A percentile compares a stretch with the other conserved stretches of the same genome.
These are phyloP conservation scores for Colletotrichum brevisporum DNA, from an alignment of 2,329 filamentous ascomycete genomes.

Conservation along the genomic window DNA sequence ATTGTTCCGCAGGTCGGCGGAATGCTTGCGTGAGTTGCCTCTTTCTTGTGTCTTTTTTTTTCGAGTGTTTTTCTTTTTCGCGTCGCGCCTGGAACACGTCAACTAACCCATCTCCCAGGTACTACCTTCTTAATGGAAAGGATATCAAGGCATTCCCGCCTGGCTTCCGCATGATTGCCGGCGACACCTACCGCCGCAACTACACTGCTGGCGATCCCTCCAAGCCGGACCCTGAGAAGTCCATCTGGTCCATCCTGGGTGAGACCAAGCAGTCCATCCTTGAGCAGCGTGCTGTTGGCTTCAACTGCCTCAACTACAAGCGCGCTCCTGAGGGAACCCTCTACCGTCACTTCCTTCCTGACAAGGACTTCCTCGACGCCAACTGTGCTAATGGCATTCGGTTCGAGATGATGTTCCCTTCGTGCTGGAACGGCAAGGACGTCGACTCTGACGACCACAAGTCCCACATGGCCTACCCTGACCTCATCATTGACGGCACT, in stretches of 20 bases:
- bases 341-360: slow-evolving; percentile 85
- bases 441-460: slow-evolving; percentile 68
- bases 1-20: slow-evolving; percentile 83
- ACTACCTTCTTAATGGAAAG: slow-evolving; percentile 84
- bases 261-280: slow-evolving; percentile 78
- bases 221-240: slow-evolving; percentile 75
- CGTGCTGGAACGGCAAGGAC: slow-evolving; percentile 86
- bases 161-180: slow-evolving; percentile 87
- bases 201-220: slow-evolving; percentile 79
- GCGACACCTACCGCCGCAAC: slow-evolving; percentile 76
- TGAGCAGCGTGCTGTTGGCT: slow-evolving; percentile 86
- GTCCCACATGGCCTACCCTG: slow-evolving; percentile 83
- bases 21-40: slow-evolving; percentile 81
- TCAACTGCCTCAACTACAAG: slow-evolving; percentile 93
- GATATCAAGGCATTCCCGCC: slow-evolving; percentile 80
- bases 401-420: slow-evolving; percentile 89
- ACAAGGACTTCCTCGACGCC: slow-evolving; percentile 83
- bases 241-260: slow-evolving; percentile 75
- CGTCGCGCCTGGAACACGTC: neutral
- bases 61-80: too few relatives aligned
- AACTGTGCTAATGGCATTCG: slow-evolving; percentile 88
- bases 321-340: slow-evolving; percentile 78
- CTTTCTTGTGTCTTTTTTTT: too few relatives aligned
- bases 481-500: slow-evolving; percentile 79
- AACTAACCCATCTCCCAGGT: slow-evolving; percentile 62